A percentile compares a stretch with the other conserved stretches of the same genome.
Evolutionary conservation across 2,329 filamentous ascomycete species (phyloP).

Genomic region (Neofusicoccum cordaticola): DNA sequence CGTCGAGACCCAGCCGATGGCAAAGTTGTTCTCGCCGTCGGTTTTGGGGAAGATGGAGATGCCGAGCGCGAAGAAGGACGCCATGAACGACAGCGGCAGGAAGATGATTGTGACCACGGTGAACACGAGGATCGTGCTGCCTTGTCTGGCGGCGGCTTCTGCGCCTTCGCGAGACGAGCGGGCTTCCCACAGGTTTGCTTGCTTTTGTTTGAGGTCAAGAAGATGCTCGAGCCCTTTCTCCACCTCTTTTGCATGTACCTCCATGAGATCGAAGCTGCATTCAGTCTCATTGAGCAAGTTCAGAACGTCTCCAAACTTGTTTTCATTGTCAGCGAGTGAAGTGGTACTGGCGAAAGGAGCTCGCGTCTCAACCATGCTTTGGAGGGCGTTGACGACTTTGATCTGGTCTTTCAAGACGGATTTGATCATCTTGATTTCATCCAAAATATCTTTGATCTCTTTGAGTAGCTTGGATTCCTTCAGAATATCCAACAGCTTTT

Average conservation of each 20-base stretch:
- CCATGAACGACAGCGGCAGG: conserved; percentile 53
- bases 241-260: background rate
- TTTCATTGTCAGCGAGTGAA: background rate
- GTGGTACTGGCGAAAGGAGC: background rate
- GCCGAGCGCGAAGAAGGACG: conserved; percentile 56
- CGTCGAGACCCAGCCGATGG: conserved; percentile 25
- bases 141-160: conserved; percentile 57
- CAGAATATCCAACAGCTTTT: conserved; percentile 58
- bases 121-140: conserved; percentile 55
- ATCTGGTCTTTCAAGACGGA: conserved; percentile 53
- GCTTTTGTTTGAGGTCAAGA: conserved; percentile 67
- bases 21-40: conserved; percentile 41
- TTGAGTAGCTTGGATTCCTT: conserved; percentile 60
- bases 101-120: conserved; percentile 60
- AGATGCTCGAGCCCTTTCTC: conserved; percentile 52
- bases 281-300: background rate
- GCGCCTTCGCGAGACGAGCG: conserved; percentile 62
- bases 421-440: conserved; percentile 63
- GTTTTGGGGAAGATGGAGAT: conserved; percentile 27
- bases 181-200: conserved; percentile 65
- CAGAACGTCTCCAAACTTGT: background rate
- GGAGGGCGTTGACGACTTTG: conserved; percentile 48
- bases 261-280: conserved; percentile 1
- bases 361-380: conserved; percentile 35
- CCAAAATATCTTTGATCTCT: conserved; percentile 66